A percentile compares a stretch with the other conserved stretches of the same genome.
These are phyloP conservation scores for Gloeopeniophorella convolvens DNA, from an alignment of 768 basidiomycete genomes.

Conservation along the genomic window DNA sequence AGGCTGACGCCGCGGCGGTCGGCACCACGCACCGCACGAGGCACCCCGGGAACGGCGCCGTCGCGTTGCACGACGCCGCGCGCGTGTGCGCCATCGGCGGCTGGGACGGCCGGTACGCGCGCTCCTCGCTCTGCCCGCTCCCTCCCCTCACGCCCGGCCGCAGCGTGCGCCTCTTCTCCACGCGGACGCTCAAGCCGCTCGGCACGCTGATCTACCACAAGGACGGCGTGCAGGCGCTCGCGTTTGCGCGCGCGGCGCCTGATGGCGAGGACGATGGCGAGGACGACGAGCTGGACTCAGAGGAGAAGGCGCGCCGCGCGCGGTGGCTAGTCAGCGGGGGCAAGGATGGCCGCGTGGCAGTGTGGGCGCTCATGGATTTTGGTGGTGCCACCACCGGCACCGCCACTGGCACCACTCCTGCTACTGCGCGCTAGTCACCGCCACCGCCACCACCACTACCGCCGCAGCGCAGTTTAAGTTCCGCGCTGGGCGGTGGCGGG, in stretches of 20 bases:
- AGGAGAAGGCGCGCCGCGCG: constrained; percentile 14
- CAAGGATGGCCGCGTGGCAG: constrained; percentile 18
- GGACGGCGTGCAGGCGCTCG: constrained; percentile 62
- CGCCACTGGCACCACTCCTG: no score
- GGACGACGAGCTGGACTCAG: constrained; percentile 12
- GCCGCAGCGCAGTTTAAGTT: no score
- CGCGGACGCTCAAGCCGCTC: constrained; percentile 72
- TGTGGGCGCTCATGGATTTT: constrained; percentile 21
- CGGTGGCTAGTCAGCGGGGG: constrained; percentile 21
- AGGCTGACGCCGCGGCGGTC: constrained; percentile 11
- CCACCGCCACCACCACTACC: no score
- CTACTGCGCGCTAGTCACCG: no score
- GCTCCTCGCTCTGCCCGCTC: neutral
- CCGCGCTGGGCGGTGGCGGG: no score
- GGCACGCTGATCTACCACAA: constrained; percentile 85
- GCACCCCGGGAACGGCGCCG: constrained; percentile 68
- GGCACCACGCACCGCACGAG: constrained; percentile 47
- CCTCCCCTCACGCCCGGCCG: no score
- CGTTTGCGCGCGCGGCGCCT: constrained; percentile 45
- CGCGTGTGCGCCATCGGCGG: constrained; percentile 83
- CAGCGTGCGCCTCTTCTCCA: constrained; percentile 80
- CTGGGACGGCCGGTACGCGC: constrained; percentile 85
- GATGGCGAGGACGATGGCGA: neutral
- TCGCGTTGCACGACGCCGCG: constrained; percentile 72
- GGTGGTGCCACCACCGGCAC: no score